Evolutionary conservation across 371 early-diverging fungal species (phyloP), one percentile per base, ranked within the genome.

Genomic region (Nematocida sp.): DNA sequence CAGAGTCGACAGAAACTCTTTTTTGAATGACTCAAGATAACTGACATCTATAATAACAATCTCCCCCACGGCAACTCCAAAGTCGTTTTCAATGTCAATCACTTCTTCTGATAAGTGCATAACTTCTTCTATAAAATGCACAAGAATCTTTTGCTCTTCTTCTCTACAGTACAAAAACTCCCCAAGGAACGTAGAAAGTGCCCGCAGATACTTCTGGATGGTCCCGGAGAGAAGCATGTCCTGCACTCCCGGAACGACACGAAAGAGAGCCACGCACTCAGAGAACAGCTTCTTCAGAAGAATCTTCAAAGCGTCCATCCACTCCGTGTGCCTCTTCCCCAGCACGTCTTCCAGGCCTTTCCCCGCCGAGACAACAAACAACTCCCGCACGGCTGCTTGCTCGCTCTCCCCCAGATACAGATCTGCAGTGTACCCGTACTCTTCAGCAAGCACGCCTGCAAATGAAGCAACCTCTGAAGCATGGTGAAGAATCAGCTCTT

Each of bases 401-500:
- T 57, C 58, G 31, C 25, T 62, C 21, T 40, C 34, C 1, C 15
- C 31, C 17, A 70, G 8, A 4, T 31, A 11, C 19, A 31, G 38
- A 13, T 2, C 25, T 29, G n/a, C 31, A 21, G 23, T 23, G 51
- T 50, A 57, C n/a, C 25, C 43, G 52, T 79, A 80, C 23, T 31
- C 27, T 13, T 54, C 32, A 2, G 37, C 7, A 1, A 84, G 46
- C 17, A 64, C 56, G 34, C 64, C 57, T 29, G 25, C 38, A 52
- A 77, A 84, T 21, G 36, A 45, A 5, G 36, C 25, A 40, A 76
- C 53, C 55, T 79, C 64, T 27, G 25, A 32, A 15, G 57, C 55
- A 74, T 82, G 81, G 66, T 82, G 75, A 27, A 79, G 19, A 8
- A 78, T 49, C 3, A 84, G 51, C 25, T 67, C 56, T 36, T 78